Percentiles rank a stretch among this genome's conserved stretches.
phyloP scores from a whole-genome alignment of 495 filamentous ascomycete species.

The Penicillium robsamsonii region DNA sequence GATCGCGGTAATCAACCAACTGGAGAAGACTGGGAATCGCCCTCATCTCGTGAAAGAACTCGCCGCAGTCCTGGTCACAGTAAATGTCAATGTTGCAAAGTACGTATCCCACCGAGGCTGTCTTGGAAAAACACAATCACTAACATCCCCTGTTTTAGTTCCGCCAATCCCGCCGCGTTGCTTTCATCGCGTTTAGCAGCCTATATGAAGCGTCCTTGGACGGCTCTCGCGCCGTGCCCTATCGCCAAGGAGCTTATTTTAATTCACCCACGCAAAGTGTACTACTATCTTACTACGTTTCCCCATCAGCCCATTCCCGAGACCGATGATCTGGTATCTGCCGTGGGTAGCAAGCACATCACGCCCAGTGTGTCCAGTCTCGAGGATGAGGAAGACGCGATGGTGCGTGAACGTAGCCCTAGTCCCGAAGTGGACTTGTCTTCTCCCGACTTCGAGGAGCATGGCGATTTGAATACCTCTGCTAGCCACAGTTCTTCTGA shows the following conservation, averaged over 20 bases:
- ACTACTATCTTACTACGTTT: slow-evolving; percentile 87
- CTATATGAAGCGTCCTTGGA: slow-evolving; percentile 89
- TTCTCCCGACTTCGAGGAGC: slow-evolving; percentile 78
- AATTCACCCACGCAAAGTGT: slow-evolving; percentile 90
- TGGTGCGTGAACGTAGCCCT: slow-evolving; percentile 69
- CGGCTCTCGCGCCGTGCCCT: slow-evolving; percentile 76
- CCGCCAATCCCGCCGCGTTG: slow-evolving; percentile 91
- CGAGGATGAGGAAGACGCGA: slow-evolving; percentile 68
- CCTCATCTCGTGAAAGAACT: slow-evolving; percentile 95
- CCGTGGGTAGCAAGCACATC: slow-evolving; percentile 53
- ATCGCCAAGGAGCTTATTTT: slow-evolving; percentile 88
- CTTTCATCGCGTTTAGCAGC: slow-evolving; percentile 86
- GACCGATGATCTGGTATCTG: slow-evolving; percentile 51
- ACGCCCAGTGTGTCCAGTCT: slow-evolving; percentile 84
- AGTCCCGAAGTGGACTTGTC: slow-evolving; percentile 93
- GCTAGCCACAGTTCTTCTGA: slow-evolving; percentile 49
- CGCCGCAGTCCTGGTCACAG: slow-evolving; percentile 70
- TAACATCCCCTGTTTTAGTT: slow-evolving; percentile 56
- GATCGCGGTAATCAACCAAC: slow-evolving; percentile 82
- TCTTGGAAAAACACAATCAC: slow-evolving; percentile 12
- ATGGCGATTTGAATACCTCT: slow-evolving; percentile 47
- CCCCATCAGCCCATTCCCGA: slow-evolving; percentile 82
- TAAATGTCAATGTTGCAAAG: slow-evolving; percentile 86
- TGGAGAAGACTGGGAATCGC: slow-evolving; percentile 88
- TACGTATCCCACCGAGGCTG: slow-evolving; percentile 44